These are phyloP conservation scores for Celoporthe dispersa DNA, from an alignment of 2,329 filamentous ascomycete species.

Conservation along the genomic window DNA sequence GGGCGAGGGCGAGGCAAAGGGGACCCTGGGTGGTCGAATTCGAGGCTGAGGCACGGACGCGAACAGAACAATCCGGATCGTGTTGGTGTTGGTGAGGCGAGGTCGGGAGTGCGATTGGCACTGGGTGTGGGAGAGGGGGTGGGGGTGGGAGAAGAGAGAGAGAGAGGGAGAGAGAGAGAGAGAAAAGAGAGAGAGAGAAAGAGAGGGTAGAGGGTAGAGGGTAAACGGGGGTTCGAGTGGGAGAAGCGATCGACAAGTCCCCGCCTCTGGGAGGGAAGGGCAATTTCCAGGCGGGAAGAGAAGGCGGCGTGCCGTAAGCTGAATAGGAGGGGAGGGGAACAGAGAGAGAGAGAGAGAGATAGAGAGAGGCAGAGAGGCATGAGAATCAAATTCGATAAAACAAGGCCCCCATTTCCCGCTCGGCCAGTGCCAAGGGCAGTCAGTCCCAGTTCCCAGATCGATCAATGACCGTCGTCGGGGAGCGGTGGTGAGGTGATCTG, in stretches of 20 bases:
- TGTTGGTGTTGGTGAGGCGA: conserved; percentile 23
- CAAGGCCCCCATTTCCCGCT: conserved; percentile 8
- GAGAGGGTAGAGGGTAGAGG: conserved; percentile 15
- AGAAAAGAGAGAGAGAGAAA: neutral
- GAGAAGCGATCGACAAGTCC: conserved; percentile 39
- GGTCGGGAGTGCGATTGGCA: conserved; percentile 25
- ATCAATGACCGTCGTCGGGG: neutral
- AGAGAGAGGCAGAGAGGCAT: neutral
- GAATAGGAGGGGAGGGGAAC: conserved; percentile 10
- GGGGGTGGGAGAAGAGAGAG: neutral
- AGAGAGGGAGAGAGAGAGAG: neutral
- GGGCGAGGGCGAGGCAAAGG: neutral
- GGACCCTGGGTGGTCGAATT: neutral
- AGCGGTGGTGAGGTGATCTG: conserved; percentile 12
- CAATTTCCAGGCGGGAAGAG: conserved; percentile 37
- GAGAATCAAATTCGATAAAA: conserved; percentile 4
- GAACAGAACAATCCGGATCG: conserved; percentile 10
- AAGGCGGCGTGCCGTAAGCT: conserved; percentile 10
- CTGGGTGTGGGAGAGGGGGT: neutral
- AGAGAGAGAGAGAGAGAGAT: neutral
- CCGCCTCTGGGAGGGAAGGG: conserved; percentile 36
- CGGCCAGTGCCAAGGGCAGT: conserved; percentile 1
- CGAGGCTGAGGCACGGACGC: conserved; percentile 4
- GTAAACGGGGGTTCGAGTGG: conserved; percentile 29
- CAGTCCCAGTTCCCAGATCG: conserved; percentile 2